These are phyloP conservation scores for Inga oerstediana DNA, from an alignment of 306 rosid species.

Conservation along the genomic window DNA sequence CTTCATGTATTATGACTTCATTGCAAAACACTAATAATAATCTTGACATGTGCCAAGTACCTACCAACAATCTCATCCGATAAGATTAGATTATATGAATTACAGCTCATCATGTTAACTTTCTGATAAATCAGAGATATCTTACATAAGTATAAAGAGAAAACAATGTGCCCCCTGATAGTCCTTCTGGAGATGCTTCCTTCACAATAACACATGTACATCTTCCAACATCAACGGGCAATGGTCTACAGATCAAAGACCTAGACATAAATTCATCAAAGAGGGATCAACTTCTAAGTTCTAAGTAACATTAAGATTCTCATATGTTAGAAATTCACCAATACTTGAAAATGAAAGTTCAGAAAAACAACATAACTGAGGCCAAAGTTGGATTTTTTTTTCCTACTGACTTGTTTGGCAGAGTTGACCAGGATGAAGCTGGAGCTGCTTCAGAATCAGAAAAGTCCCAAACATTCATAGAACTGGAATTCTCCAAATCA, in stretches of 20 bases:
- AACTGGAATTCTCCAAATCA: conserved; percentile 1
- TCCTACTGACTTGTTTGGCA: background rate
- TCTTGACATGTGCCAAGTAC: background rate
- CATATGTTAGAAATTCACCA: background rate
- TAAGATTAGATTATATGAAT: background rate
- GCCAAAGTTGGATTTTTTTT: background rate
- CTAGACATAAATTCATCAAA: background rate
- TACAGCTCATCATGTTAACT: background rate
- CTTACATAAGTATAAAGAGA: conserved; percentile 11
- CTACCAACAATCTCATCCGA: background rate
- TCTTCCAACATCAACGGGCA: background rate
- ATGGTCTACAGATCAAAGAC: conserved; percentile 1
- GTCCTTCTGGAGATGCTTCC: conserved; percentile 13
- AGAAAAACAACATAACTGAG: background rate
- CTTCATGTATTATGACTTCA: background rate
- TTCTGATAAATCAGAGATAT: background rate
- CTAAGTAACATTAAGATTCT: background rate
- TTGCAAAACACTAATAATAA: background rate
- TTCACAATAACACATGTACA: conserved; percentile 8
- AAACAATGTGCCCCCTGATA: background rate
- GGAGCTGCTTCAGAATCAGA: conserved; percentile 10
- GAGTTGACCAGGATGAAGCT: conserved; percentile 9
- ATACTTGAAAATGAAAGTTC: background rate
- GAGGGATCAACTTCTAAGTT: background rate
- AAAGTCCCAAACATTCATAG: background rate